Evolutionary conservation across 768 basidiomycete genomes (phyloP).

Genomic region (Pleurotus salmoneostramineus): DNA sequence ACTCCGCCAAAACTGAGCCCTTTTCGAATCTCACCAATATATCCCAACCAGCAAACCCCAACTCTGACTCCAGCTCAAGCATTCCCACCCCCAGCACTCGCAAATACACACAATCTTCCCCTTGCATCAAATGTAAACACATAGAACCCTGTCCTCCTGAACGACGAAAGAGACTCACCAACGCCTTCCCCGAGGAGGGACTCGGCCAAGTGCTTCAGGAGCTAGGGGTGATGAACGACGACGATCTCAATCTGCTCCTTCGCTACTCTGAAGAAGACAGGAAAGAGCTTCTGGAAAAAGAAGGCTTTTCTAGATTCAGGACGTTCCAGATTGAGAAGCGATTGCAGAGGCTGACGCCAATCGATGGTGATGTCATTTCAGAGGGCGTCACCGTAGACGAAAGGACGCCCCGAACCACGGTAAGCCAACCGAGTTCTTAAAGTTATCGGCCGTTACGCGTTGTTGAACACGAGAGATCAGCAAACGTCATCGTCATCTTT

Average conservation of each 20-base stretch:
- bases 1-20: no score
- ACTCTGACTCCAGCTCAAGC: not conserved
- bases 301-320: not conserved
- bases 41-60: not conserved
- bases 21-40: no score
- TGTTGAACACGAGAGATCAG: not conserved
- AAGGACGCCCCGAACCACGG: no score
- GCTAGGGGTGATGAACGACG: not conserved
- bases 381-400: no score
- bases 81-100: not conserved
- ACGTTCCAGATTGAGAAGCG: not conserved
- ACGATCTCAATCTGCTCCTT: not conserved
- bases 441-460: no score
- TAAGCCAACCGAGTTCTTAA: no score
- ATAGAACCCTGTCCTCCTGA: not conserved
- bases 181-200: not conserved
- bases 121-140: not conserved
- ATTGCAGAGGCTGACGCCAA: not conserved
- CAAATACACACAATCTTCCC: no score
- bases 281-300: not conserved
- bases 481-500: not conserved
- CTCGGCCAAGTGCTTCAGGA: not conserved
- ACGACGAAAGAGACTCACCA: not conserved
- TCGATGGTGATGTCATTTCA: not conserved
- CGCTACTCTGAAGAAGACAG: not conserved